Conservation (phyloP, 495 filamentous ascomycete genomes). For the Venustampulla echinocandica region DNA sequence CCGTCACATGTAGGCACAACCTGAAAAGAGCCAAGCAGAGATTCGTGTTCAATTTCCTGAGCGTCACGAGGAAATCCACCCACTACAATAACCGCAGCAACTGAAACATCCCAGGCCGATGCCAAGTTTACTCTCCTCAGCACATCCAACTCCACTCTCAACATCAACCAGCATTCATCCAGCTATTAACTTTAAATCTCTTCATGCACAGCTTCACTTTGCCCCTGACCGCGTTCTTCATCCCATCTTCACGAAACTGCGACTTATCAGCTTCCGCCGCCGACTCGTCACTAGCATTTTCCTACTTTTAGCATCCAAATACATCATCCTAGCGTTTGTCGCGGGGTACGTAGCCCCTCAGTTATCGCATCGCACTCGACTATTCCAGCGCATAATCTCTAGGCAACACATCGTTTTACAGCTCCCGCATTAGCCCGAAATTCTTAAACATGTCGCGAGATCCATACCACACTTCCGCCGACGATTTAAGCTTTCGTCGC, state of each 20-base stretch:
- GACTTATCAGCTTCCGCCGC: constrained; percentile 1
- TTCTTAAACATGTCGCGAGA: constrained; percentile 18
- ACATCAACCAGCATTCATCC: too few species aligned
- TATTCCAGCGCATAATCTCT: too few species aligned
- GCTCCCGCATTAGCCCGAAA: too few species aligned
- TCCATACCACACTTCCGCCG: constrained; percentile 13
- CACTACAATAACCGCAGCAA: too few species aligned
- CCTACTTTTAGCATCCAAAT: neutral
- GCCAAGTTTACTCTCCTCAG: constrained; percentile 3
- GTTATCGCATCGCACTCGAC: neutral
- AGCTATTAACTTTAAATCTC: neutral
- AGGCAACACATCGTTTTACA: too few species aligned
- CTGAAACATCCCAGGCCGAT: constrained; percentile 13
- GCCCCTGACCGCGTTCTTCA: constrained; percentile 9
- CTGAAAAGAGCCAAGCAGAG: too few species aligned
- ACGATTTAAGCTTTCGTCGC: constrained; percentile 8
- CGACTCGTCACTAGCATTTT: neutral
- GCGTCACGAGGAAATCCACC: too few species aligned
- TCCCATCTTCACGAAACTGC: neutral
- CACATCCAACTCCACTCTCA: neutral
- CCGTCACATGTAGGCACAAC: too few species aligned
- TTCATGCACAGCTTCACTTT: constrained; percentile 14
- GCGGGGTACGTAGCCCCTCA: neutral
- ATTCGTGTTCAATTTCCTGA: too few species aligned
- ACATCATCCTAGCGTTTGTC: neutral